Evolutionary conservation across 305 asterid species (phyloP).

Genomic region (Solanum chacoense): DNA sequence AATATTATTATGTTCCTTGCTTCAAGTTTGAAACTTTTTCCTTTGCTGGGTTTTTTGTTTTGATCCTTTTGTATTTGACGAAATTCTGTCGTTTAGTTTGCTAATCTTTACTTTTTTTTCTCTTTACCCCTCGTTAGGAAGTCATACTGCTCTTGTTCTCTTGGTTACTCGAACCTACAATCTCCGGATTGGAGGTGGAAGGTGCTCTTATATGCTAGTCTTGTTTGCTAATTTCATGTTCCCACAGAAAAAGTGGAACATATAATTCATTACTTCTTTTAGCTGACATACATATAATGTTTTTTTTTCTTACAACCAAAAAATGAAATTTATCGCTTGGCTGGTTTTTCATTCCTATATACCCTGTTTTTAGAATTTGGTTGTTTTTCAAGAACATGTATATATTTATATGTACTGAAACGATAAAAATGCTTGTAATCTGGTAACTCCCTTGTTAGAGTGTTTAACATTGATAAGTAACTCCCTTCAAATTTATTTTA

Average conservation of each 20-base stretch:
- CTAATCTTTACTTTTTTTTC: neutral
- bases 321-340: neutral
- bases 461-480: neutral
- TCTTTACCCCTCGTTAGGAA: neutral
- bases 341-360: neutral
- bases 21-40: neutral
- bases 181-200: neutral
- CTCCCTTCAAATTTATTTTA: neutral
- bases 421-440: neutral
- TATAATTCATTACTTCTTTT: neutral
- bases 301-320: neutral
- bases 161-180: neutral
- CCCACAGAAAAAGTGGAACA: neutral
- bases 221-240: neutral
- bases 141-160: neutral
- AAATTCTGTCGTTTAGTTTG: neutral
- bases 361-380: neutral
- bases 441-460: neutral
- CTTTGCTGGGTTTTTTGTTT: neutral
- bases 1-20: neutral
- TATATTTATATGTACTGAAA: neutral
- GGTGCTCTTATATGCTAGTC: neutral
- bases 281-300: neutral
- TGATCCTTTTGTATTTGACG: neutral
- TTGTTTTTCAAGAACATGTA: neutral